Evolutionary conservation across 805 yeast genomes (phyloP).

Genomic region (Starmera pachycereana): DNA sequence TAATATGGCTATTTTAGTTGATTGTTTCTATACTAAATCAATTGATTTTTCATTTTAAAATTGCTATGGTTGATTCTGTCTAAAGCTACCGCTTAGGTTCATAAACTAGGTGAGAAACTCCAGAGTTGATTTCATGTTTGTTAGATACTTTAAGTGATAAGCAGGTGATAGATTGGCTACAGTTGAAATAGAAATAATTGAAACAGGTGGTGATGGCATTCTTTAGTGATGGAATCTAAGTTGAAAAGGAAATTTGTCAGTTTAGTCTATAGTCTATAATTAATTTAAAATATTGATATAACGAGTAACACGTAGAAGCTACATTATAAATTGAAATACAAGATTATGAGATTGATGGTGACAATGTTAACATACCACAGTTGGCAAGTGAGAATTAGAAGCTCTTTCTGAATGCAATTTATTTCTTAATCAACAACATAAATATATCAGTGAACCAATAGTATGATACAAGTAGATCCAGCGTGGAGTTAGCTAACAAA

Average conservation of each 20-base stretch:
- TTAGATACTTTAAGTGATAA: conserved; percentile 61
- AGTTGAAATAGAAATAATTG: conserved; percentile 80
- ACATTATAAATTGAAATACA: too few relatives aligned
- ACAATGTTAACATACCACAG: too few relatives aligned
- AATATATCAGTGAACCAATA: too few relatives aligned
- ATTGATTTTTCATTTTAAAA: conserved; percentile 72
- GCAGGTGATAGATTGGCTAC: conserved; percentile 89
- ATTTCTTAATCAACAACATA: too few relatives aligned
- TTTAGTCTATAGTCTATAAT: too few relatives aligned
- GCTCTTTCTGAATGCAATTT: too few relatives aligned
- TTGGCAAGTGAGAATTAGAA: too few relatives aligned
- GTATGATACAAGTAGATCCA: too few relatives aligned
- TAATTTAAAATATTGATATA: too few relatives aligned
- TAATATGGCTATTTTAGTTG: conserved; percentile 94
- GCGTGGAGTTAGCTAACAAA: too few relatives aligned
- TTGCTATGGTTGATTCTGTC: conserved; percentile 97
- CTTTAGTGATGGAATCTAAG: conserved; percentile 78
- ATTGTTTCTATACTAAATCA: conserved; percentile 71
- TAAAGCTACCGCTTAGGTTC: conserved; percentile 98
- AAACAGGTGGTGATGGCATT: conserved; percentile 86
- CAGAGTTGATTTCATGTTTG: conserved; percentile 76
- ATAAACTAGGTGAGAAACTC: conserved; percentile 91
- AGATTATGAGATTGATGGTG: too few relatives aligned
- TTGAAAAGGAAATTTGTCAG: conserved; percentile 66
- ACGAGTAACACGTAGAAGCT: too few relatives aligned